Conservation (phyloP, 441 rosid species). For the Euphorbia schlechtendalii region DNA sequence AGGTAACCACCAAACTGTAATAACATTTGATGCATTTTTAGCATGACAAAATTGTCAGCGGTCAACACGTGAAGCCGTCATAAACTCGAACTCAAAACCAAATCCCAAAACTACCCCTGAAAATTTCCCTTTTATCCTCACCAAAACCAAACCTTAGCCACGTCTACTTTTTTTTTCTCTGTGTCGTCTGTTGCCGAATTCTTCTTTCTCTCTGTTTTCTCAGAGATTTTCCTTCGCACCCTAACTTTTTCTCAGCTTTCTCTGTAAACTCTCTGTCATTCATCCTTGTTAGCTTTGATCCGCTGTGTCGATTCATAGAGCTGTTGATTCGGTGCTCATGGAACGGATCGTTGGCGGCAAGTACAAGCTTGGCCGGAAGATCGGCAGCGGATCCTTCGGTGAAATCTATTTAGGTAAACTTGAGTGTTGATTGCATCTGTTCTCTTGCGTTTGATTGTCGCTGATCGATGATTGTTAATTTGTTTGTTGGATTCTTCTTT, state of each 20-base stretch:
- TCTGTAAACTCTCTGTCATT: background rate
- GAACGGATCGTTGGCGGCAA: slow-evolving; percentile 85
- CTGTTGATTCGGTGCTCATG: slow-evolving; percentile 28
- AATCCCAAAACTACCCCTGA: slow-evolving; percentile 29
- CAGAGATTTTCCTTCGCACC: too few relatives aligned
- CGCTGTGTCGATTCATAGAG: background rate
- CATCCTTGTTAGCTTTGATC: background rate
- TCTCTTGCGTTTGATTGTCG: too few relatives aligned
- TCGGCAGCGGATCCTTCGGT: slow-evolving; percentile 96
- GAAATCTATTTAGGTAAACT: slow-evolving; percentile 76
- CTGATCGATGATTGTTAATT: too few relatives aligned
- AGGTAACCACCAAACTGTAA: too few relatives aligned
- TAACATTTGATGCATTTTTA: too few relatives aligned
- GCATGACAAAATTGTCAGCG: background rate
- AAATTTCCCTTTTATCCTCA: too few relatives aligned
- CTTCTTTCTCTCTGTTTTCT: too few relatives aligned
- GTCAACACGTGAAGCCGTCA: slow-evolving; percentile 24
- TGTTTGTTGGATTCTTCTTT: background rate
- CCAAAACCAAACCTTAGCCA: too few relatives aligned
- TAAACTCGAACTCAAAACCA: background rate
- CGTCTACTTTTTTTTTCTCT: too few relatives aligned
- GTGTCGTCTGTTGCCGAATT: too few relatives aligned
- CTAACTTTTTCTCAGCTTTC: too few relatives aligned
- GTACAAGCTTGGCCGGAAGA: slow-evolving; percentile 85
- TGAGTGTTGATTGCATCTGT: background rate